Conservation (phyloP, 192 early-diverging fungal species). For the Thamnidium elegans region DNA sequence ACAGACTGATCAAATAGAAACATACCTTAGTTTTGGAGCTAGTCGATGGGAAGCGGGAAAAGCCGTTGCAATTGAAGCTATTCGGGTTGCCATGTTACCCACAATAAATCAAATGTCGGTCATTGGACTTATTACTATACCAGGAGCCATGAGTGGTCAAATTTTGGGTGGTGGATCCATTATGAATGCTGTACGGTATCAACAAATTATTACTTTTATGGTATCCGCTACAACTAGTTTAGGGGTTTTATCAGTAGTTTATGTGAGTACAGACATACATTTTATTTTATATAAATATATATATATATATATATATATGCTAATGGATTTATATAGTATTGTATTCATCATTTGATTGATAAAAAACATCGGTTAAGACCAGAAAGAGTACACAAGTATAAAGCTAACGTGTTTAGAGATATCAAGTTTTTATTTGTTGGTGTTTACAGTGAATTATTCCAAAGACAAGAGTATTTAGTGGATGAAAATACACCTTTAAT, state of each 20-base stretch:
- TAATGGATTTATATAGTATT: constrained; percentile 4
- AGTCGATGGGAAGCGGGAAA: constrained; percentile 79
- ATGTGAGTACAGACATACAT: constrained; percentile 34
- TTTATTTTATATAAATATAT: background rate
- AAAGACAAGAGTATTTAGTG: too few species aligned
- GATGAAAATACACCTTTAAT: too few species aligned
- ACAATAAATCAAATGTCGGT: constrained; percentile 81
- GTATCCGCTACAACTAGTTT: constrained; percentile 70
- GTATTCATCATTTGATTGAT: constrained; percentile 22
- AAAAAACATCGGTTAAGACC: constrained; percentile 18
- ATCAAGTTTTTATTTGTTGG: constrained; percentile 1
- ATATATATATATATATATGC: too few species aligned
- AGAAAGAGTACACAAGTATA: constrained; percentile 16
- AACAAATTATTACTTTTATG: constrained; percentile 86
- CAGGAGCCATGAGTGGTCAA: constrained; percentile 50
- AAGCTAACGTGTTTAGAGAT: constrained; percentile 19
- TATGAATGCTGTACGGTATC: constrained; percentile 73
- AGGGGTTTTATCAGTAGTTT: constrained; percentile 47
- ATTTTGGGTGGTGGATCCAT: constrained; percentile 78
- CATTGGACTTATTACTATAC: constrained; percentile 65
- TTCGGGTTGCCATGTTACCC: constrained; percentile 72
- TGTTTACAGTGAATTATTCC: background rate
- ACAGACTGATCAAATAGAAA: constrained; percentile 23
- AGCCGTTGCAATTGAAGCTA: constrained; percentile 65
- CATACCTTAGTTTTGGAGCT: constrained; percentile 69